A percentile compares a stretch with the other conserved stretches of the same genome.
These are phyloP conservation scores for Boletus huronensis DNA, from an alignment of 768 basidiomycete genomes.

Conservation along the genomic window DNA sequence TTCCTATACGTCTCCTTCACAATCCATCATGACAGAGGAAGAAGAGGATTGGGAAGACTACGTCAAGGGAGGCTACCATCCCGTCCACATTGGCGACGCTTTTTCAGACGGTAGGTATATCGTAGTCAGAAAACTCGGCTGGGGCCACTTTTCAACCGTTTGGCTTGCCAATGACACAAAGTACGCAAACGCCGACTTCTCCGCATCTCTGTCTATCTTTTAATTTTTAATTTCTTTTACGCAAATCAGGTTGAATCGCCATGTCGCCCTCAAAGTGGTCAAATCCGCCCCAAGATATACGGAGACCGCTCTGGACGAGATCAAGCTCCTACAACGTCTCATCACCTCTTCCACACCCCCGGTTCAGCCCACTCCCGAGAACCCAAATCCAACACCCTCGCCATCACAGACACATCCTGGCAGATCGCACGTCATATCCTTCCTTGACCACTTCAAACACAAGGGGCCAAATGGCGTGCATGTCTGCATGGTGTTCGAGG, in stretches of 20 bases:
- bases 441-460: constrained; percentile 96
- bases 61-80: constrained; percentile 79
- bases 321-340: constrained; percentile 93
- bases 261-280: constrained; percentile 98
- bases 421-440: constrained; percentile 91
- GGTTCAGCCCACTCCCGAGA: constrained; percentile 42
- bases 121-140: constrained; percentile 93
- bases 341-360: constrained; percentile 76
- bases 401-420: constrained; percentile 80
- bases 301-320: constrained; percentile 97
- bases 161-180: constrained; percentile 85
- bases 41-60: constrained; percentile 94
- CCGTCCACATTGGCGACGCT: constrained; percentile 91
- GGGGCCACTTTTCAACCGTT: constrained; percentile 93
- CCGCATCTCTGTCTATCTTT: neutral
- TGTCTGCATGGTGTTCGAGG: constrained; percentile 99
- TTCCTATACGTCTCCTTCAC: constrained; percentile 68
- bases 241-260: constrained; percentile 74
- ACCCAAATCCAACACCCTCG: constrained; percentile 47
- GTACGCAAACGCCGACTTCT: constrained; percentile 40
- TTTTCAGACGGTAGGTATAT: constrained; percentile 86
- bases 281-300: constrained; percentile 97
- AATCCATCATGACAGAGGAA: constrained; percentile 83
- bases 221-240: constrained; percentile 14
- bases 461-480: constrained; percentile 95